A percentile compares a stretch with the other conserved stretches of the same genome.
Evolutionary conservation across 2,329 filamentous ascomycete genomes (phyloP).

Genomic region (Byssothecium circinans): DNA sequence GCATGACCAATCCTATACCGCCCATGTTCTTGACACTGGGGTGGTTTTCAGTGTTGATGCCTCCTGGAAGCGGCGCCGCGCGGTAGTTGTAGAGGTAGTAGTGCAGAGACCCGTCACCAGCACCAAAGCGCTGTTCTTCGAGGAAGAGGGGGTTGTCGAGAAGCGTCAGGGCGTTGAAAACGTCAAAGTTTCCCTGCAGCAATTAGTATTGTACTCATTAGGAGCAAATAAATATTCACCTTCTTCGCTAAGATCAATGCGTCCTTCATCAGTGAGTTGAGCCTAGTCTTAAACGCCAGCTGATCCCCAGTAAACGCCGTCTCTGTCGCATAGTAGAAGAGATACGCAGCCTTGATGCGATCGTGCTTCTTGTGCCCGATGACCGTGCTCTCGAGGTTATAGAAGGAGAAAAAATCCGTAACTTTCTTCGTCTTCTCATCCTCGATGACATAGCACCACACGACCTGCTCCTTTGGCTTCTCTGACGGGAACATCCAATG

Average conservation of each 20-base stretch:
- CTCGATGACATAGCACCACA: slow-evolving; percentile 91
- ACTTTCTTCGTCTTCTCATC: slow-evolving; percentile 72
- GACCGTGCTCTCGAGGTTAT: slow-evolving; percentile 88
- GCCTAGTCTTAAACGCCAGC: slow-evolving; percentile 70
- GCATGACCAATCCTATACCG: slow-evolving; percentile 87
- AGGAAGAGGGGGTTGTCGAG: slow-evolving; percentile 95
- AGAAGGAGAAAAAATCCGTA: slow-evolving; percentile 97
- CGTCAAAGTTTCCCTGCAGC: slow-evolving; percentile 74
- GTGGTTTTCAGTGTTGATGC: slow-evolving; percentile 76
- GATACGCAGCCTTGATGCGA: slow-evolving; percentile 84
- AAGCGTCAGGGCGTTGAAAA: slow-evolving; percentile 92
- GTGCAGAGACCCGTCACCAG: slow-evolving; percentile 90
- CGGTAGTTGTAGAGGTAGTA: slow-evolving; percentile 99
- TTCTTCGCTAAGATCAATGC: slow-evolving; percentile 85
- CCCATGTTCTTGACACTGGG: slow-evolving; percentile 78
- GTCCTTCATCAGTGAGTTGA: slow-evolving; percentile 81
- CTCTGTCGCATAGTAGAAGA: slow-evolving; percentile 95
- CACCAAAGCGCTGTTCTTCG: slow-evolving; percentile 89
- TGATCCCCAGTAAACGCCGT: slow-evolving; percentile 65
- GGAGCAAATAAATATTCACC: slow-evolving; percentile 40
- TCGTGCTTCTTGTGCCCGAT: slow-evolving; percentile 79
- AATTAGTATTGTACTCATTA: slow-evolving; percentile 8
- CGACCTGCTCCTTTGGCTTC: slow-evolving; percentile 66
- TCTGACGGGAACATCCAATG: slow-evolving; percentile 82
- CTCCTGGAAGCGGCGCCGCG: slow-evolving; percentile 79